Conservation (phyloP, 345 rosid species). For the Firmiana major region DNA sequence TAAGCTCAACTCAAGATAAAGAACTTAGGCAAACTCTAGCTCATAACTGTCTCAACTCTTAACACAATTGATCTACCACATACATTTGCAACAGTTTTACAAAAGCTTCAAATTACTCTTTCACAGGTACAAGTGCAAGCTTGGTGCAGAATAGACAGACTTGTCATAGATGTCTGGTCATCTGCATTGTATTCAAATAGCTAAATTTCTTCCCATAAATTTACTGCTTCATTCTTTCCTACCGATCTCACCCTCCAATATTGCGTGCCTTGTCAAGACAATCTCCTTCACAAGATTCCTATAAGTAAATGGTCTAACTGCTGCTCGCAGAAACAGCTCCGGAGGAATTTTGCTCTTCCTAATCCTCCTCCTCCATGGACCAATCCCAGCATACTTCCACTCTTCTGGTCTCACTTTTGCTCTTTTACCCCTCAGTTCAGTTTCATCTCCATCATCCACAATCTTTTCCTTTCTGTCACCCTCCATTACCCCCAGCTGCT, state of each 20-base stretch:
- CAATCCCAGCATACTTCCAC: conserved; percentile 70
- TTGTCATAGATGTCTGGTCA: background rate
- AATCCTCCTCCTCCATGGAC: conserved; percentile 71
- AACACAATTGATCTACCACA: background rate
- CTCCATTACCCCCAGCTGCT: conserved; percentile 47
- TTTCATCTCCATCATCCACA: conserved; percentile 60
- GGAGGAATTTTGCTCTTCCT: conserved; percentile 84
- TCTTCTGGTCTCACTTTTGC: conserved; percentile 75
- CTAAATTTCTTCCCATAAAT: background rate
- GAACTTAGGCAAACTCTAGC: background rate
- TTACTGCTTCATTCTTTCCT: conserved; percentile 29
- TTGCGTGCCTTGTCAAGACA: conserved; percentile 89
- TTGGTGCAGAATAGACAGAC: background rate
- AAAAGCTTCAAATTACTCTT: background rate
- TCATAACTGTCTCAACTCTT: background rate
- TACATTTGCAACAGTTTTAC: background rate
- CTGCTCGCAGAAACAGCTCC: conserved; percentile 69
- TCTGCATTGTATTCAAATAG: background rate
- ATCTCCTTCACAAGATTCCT: conserved; percentile 95
- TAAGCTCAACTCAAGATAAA: background rate
- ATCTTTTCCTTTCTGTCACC: conserved; percentile 21
- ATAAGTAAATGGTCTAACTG: conserved; percentile 84
- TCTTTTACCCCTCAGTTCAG: conserved; percentile 56
- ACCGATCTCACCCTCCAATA: conserved; percentile 84
- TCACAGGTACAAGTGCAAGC: background rate